These are phyloP conservation scores for Cladosporium sp. DNA, from an alignment of 2,329 filamentous ascomycete species.

Conservation along the genomic window DNA sequence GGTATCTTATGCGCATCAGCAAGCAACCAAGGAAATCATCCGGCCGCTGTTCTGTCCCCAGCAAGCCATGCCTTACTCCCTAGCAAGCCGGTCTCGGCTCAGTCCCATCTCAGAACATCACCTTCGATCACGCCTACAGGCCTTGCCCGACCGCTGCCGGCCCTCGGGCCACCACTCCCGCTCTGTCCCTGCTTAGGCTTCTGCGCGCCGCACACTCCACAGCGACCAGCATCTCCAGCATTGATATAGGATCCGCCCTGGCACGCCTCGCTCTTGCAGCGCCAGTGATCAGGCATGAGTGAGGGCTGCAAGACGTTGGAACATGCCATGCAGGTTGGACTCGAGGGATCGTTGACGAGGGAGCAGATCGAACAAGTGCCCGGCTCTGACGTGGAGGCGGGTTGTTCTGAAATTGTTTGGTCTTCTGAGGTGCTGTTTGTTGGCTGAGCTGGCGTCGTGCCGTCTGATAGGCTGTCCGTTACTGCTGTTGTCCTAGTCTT, in stretches of 20 bases:
- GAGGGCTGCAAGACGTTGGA: constrained; percentile 61
- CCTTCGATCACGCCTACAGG: constrained; percentile 23
- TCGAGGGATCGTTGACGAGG: constrained; percentile 52
- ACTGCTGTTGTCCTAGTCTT: no score
- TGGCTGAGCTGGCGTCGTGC: neutral
- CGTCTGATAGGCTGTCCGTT: neutral
- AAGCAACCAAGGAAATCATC: neutral
- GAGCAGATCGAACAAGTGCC: constrained; percentile 59
- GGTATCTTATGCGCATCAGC: neutral
- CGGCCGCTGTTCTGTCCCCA: no score
- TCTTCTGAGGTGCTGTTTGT: neutral
- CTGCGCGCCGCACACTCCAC: constrained; percentile 61
- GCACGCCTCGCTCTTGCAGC: constrained; percentile 56
- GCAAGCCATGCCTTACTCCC: no score
- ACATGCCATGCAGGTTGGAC: constrained; percentile 64
- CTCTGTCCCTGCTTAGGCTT: constrained; percentile 17
- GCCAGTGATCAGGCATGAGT: constrained; percentile 58
- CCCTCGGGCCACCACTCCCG: neutral
- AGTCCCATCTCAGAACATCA: constrained; percentile 33
- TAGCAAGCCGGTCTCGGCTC: neutral
- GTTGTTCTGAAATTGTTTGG: neutral
- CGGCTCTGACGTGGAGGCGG: neutral
- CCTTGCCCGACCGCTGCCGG: constrained; percentile 3
- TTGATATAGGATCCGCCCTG: constrained; percentile 59
- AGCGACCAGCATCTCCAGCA: constrained; percentile 63